These are phyloP conservation scores for Persicaria maculosa DNA, from an alignment of 148 eudicot species.

Conservation along the genomic window DNA sequence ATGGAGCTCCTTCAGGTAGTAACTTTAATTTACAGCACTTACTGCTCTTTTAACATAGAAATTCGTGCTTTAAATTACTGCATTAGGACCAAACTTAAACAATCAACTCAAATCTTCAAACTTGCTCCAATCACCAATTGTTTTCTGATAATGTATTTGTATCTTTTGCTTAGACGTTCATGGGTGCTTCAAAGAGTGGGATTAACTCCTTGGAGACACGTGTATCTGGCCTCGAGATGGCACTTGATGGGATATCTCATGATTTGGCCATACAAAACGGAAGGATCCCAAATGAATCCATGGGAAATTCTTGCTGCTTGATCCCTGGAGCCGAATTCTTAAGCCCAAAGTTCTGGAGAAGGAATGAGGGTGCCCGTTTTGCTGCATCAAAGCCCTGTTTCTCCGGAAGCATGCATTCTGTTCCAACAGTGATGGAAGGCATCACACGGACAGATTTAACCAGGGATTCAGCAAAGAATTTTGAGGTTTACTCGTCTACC, in stretches of 20 bases:
- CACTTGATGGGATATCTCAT: slow-evolving; percentile 56
- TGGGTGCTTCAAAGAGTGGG: slow-evolving; percentile 72
- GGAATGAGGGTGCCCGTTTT: slow-evolving; percentile 36
- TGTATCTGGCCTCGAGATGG: slow-evolving; percentile 69
- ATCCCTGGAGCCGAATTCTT: slow-evolving; percentile 61
- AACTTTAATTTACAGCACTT: not conserved
- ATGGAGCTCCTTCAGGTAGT: slow-evolving; percentile 62
- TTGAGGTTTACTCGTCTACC: slow-evolving; percentile 18
- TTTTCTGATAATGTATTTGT: not conserved
- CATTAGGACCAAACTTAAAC: not conserved
- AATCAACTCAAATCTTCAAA: not conserved
- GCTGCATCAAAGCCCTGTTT: slow-evolving; percentile 28
- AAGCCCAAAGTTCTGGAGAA: slow-evolving; percentile 74
- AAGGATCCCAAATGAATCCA: slow-evolving; percentile 33
- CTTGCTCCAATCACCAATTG: not conserved
- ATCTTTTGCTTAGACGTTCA: slow-evolving; percentile 42
- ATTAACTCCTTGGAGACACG: slow-evolving; percentile 68
- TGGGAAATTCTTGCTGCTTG: slow-evolving; percentile 47
- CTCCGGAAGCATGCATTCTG: slow-evolving; percentile 13
- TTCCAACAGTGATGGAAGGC: slow-evolving; percentile 21
- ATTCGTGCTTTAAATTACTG: not conserved
- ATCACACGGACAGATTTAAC: slow-evolving; percentile 4
- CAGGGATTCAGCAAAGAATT: slow-evolving; percentile 20
- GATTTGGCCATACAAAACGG: slow-evolving; percentile 52
- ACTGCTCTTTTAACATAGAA: not conserved